These are phyloP conservation scores for Cordyceps cicadae DNA, from an alignment of 2,329 filamentous ascomycete species.

Conservation along the genomic window DNA sequence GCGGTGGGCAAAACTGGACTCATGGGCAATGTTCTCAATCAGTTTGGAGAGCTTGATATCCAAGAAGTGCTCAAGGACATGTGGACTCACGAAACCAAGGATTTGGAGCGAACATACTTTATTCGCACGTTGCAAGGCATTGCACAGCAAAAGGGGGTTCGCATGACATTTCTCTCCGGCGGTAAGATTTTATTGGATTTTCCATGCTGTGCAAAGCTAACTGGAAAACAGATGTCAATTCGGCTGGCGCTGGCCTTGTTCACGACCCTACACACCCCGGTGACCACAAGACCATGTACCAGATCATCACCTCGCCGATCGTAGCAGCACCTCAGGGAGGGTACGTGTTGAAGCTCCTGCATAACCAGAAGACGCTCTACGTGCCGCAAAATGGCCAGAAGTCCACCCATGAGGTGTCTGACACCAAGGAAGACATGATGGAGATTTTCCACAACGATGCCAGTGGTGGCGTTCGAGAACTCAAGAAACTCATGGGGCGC, in stretches of 20 bases:
- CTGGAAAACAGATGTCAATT: conserved; percentile 60
- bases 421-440: conserved; percentile 99
- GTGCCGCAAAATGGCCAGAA: conserved; percentile 79
- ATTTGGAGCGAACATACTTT: conserved; percentile 91
- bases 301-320: conserved; percentile 86
- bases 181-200: conserved; percentile 37
- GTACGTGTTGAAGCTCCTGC: conserved; percentile 89
- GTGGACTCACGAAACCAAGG: conserved; percentile 98
- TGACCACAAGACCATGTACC: conserved; percentile 99
- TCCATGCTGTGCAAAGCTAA: not conserved
- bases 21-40: conserved; percentile 92
- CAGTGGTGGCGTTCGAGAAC: conserved; percentile 70
- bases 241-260: conserved; percentile 82
- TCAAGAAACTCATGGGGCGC: conserved; percentile 86
- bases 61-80: conserved; percentile 90
- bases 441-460: conserved; percentile 97
- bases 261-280: conserved; percentile 87
- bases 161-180: conserved; percentile 95
- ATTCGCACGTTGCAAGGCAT: conserved; percentile 95
- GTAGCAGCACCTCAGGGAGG: conserved; percentile 78
- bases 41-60: conserved; percentile 92
- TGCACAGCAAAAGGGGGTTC: conserved; percentile 84
- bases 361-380: conserved; percentile 88
- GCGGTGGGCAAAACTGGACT: conserved; percentile 90
- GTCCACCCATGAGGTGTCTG: conserved; percentile 64